A percentile compares a stretch with the other conserved stretches of the same genome.
Evolutionary conservation across 805 yeast species (phyloP).

Genomic region (Lipomyces yamadae): DNA sequence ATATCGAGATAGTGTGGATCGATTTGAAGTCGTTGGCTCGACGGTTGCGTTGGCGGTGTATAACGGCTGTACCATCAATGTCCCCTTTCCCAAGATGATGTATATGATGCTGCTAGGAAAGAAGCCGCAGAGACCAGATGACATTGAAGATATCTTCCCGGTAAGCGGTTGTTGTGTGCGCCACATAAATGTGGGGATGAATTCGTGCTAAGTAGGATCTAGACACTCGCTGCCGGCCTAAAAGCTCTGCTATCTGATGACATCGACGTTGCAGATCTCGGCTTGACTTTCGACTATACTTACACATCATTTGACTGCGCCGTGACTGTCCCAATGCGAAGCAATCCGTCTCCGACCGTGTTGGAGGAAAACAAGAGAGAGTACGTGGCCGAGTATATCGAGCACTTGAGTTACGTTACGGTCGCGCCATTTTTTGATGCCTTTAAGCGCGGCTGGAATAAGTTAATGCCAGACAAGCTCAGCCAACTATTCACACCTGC

Average conservation of each 20-base stretch:
- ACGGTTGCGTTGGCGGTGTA: constrained; percentile 43
- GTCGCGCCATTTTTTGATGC: constrained; percentile 32
- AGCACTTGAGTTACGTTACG: constrained; percentile 18
- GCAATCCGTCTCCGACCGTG: constrained; percentile 23
- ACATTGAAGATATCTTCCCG: constrained; percentile 40
- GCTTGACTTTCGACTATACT: constrained; percentile 36
- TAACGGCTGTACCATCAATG: constrained; percentile 43
- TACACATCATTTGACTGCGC: constrained; percentile 22
- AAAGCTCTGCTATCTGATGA: constrained; percentile 17
- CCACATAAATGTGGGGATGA: not conserved
- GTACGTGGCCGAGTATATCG: constrained; percentile 34
- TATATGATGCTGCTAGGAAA: constrained; percentile 31
- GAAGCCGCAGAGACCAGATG: constrained; percentile 12
- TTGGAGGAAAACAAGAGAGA: constrained; percentile 26
- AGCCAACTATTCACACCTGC: constrained; percentile 26
- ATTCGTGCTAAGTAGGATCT: not conserved
- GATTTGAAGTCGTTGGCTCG: constrained; percentile 40
- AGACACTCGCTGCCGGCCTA: constrained; percentile 28
- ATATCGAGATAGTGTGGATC: constrained; percentile 29
- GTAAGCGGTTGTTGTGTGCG: constrained; percentile 5
- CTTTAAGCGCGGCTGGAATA: constrained; percentile 39
- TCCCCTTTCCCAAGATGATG: constrained; percentile 40
- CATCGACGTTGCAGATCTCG: constrained; percentile 28
- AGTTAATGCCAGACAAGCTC: constrained; percentile 32
- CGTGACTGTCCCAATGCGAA: constrained; percentile 16